phyloP scores from a whole-genome alignment of 139 green algal genomes.

The Micromonas pusilla region DNA sequence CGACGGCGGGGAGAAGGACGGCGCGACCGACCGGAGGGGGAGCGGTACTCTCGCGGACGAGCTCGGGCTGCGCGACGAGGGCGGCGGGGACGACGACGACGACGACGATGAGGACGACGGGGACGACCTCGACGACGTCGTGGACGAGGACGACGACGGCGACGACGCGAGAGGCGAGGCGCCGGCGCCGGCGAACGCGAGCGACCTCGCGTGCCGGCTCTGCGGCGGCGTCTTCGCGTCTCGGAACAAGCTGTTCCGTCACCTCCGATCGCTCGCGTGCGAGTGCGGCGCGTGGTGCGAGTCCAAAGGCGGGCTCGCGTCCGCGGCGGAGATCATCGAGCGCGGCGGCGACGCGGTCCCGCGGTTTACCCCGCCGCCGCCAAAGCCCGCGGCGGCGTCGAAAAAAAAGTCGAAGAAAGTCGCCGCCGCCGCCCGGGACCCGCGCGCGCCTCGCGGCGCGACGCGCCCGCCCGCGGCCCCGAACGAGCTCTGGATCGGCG shows the following conservation, averaged over 20 bases:
- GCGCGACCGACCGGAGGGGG: not conserved
- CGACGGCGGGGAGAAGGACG: not conserved
- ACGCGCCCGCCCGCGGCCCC: not conserved
- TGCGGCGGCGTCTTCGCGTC: slow-evolving; percentile 5
- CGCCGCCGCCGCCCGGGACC: no score
- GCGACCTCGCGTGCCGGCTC: not conserved
- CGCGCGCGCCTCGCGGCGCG: no score
- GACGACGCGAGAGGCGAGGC: not conserved
- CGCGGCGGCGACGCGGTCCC: not conserved
- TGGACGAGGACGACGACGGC: not conserved
- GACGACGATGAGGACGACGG: not conserved
- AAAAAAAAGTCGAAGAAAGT: not conserved
- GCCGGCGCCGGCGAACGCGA: not conserved
- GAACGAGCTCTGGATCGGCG: not conserved
- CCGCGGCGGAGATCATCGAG: not conserved
- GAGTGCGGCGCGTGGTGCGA: slow-evolving; percentile 4
- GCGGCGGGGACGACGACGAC: not conserved
- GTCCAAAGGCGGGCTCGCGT: not conserved
- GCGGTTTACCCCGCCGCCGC: not conserved
- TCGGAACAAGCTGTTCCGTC: slow-evolving; percentile 8
- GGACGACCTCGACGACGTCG: not conserved
- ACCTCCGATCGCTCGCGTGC: not conserved
- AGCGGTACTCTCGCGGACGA: not conserved
- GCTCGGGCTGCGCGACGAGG: not conserved
- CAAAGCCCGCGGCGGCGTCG: not conserved